Percentiles rank a stretch among this genome's conserved stretches.
Conservation (phyloP, 257 asterid genomes). For the Salvia miltiorrhiza region DNA sequence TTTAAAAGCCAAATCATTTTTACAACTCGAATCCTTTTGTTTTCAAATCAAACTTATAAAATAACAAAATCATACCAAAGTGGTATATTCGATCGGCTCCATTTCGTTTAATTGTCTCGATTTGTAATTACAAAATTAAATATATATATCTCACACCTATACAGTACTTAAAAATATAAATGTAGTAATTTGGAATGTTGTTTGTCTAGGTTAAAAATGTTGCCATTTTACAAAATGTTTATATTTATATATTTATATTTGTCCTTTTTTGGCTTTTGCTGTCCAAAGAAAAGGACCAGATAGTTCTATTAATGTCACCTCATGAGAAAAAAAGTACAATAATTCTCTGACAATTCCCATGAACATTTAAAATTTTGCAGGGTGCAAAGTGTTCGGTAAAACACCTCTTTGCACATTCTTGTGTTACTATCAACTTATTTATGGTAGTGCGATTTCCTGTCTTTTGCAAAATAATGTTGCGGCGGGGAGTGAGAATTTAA, state of each 20-base stretch:
- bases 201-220: too few relatives aligned
- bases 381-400: constrained; percentile 6
- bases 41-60: too few relatives aligned
- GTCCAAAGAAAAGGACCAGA: constrained; percentile 12
- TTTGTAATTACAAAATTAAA: too few relatives aligned
- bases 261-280: constrained; percentile 4
- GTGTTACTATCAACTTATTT: background rate
- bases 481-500: background rate
- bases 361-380: background rate
- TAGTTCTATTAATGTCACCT: background rate
- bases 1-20: too few relatives aligned
- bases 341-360: constrained; percentile 12
- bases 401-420: constrained; percentile 2
- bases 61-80: too few relatives aligned
- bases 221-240: too few relatives aligned
- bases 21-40: too few relatives aligned
- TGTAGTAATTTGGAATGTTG: too few relatives aligned
- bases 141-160: too few relatives aligned
- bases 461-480: background rate
- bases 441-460: background rate
- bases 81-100: too few relatives aligned
- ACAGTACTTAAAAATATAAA: too few relatives aligned
- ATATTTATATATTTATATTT: background rate
- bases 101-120: too few relatives aligned
- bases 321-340: constrained; percentile 2